A percentile compares a stretch with the other conserved stretches of the same genome.
Evolutionary conservation across 768 basidiomycete species (phyloP).

Genomic region (Boletellus sp.): DNA sequence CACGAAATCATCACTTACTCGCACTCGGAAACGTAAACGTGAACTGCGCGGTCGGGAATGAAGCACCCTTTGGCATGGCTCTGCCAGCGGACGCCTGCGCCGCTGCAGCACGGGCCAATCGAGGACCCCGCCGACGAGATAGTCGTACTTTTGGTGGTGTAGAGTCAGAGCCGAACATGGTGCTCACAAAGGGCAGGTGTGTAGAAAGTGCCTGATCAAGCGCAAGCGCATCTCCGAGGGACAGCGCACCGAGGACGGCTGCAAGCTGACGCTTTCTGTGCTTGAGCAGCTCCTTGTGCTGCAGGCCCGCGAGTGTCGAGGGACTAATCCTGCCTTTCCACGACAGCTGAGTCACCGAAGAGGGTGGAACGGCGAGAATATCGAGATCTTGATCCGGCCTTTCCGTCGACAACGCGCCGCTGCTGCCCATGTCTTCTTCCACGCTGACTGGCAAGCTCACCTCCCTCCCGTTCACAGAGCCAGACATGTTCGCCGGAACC

Average conservation of each 20-base stretch:
- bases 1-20: constrained; percentile 56
- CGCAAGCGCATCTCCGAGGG: constrained; percentile 66
- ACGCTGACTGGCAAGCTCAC: constrained; percentile 39
- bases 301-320: constrained; percentile 64
- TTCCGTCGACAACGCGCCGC: constrained; percentile 23
- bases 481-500: constrained; percentile 62
- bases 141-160: constrained; percentile 42
- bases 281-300: constrained; percentile 72
- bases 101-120: constrained; percentile 45
- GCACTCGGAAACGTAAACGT: constrained; percentile 58
- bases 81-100: constrained; percentile 11
- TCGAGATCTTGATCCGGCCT: constrained; percentile 26
- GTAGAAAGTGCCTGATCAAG: constrained; percentile 74
- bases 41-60: constrained; percentile 54
- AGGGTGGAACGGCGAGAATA: constrained; percentile 14
- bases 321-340: constrained; percentile 49
- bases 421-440: constrained; percentile 39
- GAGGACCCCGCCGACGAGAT: constrained; percentile 51
- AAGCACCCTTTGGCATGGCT: constrained; percentile 25
- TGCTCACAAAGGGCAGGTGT: constrained; percentile 27
- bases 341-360: constrained; percentile 18
- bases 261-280: constrained; percentile 67
- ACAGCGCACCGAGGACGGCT: constrained; percentile 62
- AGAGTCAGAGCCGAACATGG: constrained; percentile 34
- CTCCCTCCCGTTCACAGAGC: constrained; percentile 41